phyloP scores from a whole-genome alignment of 495 filamentous ascomycete genomes.

The Tuber melanosporum region DNA sequence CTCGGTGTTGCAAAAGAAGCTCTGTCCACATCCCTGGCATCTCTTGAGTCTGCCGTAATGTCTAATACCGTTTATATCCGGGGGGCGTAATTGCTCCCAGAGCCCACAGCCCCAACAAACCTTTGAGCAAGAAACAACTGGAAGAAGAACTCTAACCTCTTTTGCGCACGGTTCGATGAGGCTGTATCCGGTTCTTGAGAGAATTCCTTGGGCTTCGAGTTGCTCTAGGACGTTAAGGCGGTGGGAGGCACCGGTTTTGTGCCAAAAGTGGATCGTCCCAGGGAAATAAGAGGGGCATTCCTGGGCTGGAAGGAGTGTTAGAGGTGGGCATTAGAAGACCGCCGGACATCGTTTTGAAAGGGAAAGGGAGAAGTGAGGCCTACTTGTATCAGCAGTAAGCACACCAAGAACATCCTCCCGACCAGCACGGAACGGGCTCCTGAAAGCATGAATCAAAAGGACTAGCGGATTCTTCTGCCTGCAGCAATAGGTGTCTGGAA shows the following conservation, averaged over 20 bases:
- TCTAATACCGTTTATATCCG: constrained; percentile 20
- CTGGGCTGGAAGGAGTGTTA: not conserved
- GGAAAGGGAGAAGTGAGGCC: not conserved
- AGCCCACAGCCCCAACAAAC: constrained; percentile 20
- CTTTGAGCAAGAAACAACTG: constrained; percentile 16
- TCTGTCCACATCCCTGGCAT: constrained; percentile 21
- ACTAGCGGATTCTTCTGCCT: constrained; percentile 22
- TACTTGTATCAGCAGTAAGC: constrained; percentile 23
- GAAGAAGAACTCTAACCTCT: constrained; percentile 15
- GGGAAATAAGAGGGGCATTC: not conserved
- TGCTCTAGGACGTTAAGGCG: constrained; percentile 19
- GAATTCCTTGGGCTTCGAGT: constrained; percentile 18
- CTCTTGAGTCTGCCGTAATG: constrained; percentile 23
- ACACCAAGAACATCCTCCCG: constrained; percentile 17
- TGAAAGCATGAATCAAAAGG: constrained; percentile 22
- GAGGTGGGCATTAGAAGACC: not conserved
- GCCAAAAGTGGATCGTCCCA: not conserved
- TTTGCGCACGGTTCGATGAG: constrained; percentile 18
- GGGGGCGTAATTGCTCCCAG: constrained; percentile 28
- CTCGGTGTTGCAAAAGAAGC: constrained; percentile 25
- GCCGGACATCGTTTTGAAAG: not conserved
- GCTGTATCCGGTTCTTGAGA: constrained; percentile 18
- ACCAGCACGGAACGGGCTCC: constrained; percentile 9
- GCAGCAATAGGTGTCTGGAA: constrained; percentile 16
- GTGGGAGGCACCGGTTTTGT: constrained; percentile 10